Evolutionary conservation across 2,329 filamentous ascomycete species (phyloP).

Genomic region (Scorias spongiosa): DNA sequence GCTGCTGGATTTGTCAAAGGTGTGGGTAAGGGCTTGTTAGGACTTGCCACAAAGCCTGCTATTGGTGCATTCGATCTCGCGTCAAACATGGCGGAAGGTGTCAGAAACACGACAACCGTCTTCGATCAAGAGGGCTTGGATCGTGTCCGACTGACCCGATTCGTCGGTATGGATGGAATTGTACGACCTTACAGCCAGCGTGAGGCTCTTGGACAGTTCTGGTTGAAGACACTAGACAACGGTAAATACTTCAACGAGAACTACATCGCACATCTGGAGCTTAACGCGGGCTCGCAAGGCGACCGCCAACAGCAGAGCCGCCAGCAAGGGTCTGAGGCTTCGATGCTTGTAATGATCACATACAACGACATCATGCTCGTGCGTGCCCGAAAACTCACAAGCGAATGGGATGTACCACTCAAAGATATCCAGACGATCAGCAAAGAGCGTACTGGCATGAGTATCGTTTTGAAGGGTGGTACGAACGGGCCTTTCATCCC

Average conservation of each 20-base stretch:
- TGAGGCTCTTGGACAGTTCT: slow-evolving; percentile 91
- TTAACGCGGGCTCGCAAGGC: slow-evolving; percentile 56
- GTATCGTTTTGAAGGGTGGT: slow-evolving; percentile 73
- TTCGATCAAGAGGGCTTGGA: slow-evolving; percentile 93
- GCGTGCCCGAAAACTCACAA: slow-evolving; percentile 66
- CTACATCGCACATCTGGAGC: slow-evolving; percentile 91
- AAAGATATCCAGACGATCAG: slow-evolving; percentile 95
- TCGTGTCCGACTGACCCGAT: slow-evolving; percentile 81
- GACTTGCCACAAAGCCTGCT: slow-evolving; percentile 89
- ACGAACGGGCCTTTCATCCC: slow-evolving; percentile 92
- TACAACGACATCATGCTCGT: slow-evolving; percentile 72
- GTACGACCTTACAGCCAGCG: slow-evolving; percentile 89
- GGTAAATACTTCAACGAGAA: slow-evolving; percentile 95
- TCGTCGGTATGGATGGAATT: slow-evolving; percentile 82
- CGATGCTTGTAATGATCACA: slow-evolving; percentile 54
- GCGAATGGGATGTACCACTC: slow-evolving; percentile 90
- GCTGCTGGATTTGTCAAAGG: slow-evolving; percentile 93
- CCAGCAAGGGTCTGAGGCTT: slow-evolving; percentile 10
- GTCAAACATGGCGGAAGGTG: slow-evolving; percentile 91
- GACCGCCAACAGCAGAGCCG: slow-evolving; percentile 11
- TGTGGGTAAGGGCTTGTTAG: slow-evolving; percentile 85
- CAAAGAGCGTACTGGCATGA: slow-evolving; percentile 90
- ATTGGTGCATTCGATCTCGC: slow-evolving; percentile 95
- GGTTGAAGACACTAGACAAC: slow-evolving; percentile 96
- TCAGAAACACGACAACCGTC: slow-evolving; percentile 95